Evolutionary conservation across 2,329 filamentous ascomycete genomes (phyloP), one percentile per base, ranked within the genome.

Genomic region (Mollisia scopiformis): DNA sequence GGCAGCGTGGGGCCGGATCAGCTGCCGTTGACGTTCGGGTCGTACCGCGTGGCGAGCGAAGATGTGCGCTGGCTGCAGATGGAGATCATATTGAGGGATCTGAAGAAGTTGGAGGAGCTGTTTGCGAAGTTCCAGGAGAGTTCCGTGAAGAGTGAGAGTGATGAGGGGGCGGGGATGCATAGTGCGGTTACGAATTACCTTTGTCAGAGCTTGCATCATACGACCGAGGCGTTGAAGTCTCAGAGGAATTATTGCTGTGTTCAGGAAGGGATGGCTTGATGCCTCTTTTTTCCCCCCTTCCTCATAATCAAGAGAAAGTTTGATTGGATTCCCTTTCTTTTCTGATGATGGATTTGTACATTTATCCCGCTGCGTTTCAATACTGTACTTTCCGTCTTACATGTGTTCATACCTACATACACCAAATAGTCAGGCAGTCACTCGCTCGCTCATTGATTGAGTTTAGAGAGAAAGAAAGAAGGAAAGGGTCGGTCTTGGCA

Each of bases 21-120:
- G n/a, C 66, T 77, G 0, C 76, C 76, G 0, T 73, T 81, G 25
- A 79, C 76, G 30, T 71, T 82, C 21, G 79, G 79, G 3, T 75
- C 74, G 3, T 81, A 80, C 65, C 77, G 77, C n/a, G 69, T 80
- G 23, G 75, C 77, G 28, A 73, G 75, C n/a, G 79, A 81, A 57
- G 78, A 82, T 60, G 76, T 77, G 11, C 72, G 77, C 46, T 79
- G 79, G 77, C 64, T 82, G 8, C 78, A 82, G 70, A 76, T 80
- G 25, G 78, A 82, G 66, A 78, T 82, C 10, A 69, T 83, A 23
- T 71, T 76, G n/a, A 70, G 78, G n/a, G 81, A 83, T 66, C 71
- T 83, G 27, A 72, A 75, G 37, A 81, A 79, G 68, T 73, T 84
- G 33, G 76, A 82, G 58, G 77, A 79, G 43, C 75, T 82, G 10